Evolutionary conservation across 306 rosid species (phyloP), one percentile per base, ranked within the genome.

Genomic region (Heteromeles arbutifolia): DNA sequence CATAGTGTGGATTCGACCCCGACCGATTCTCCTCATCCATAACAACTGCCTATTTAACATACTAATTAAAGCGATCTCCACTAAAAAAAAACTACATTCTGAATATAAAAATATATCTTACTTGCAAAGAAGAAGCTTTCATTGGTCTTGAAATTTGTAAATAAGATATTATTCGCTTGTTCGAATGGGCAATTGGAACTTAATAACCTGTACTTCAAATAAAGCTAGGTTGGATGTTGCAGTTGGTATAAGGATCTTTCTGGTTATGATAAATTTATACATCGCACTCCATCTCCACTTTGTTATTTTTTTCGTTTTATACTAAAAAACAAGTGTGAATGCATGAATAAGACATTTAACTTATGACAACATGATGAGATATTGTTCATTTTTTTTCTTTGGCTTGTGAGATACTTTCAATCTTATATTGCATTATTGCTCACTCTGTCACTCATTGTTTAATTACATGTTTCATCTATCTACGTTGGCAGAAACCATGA

Each of bases 1-100:
- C 18, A 4, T 48, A 0, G 0, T 48, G 19, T 7, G 0, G 8
- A 41, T 48, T 15, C 0, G 0, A 48, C 5, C 8, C 3, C 1
- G 0, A 48, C 0, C 17, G 0, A 15, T 48, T 48, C 5, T 48
- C 3, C 8, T 15, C 21, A 7, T 10, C 0, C 41, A 7, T 48
- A 5, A 2, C 18, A 5, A 6, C 17, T 48, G 3, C 6, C 18
- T 48, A 48, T 15, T 48, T 48, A 48, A 48, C 54, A 6, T 6
- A 4, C 54, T 15, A 15, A 48, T 37, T 7, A 37, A 37, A 7
- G 41, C 41, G 9, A 37, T 37, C 13, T n/a, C 4, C 22, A 54
- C 15, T 21, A 3, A 22, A 56, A 70, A 22, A 37, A 32, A 28
- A 3, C 62, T 41, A 22, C 43, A 28, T 19, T 50, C 10, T 8